A percentile compares a stretch with the other conserved stretches of the same genome.
These are phyloP conservation scores for Ustilago hordei DNA, from an alignment of 1,284 basidiomycete species.

Conservation along the genomic window DNA sequence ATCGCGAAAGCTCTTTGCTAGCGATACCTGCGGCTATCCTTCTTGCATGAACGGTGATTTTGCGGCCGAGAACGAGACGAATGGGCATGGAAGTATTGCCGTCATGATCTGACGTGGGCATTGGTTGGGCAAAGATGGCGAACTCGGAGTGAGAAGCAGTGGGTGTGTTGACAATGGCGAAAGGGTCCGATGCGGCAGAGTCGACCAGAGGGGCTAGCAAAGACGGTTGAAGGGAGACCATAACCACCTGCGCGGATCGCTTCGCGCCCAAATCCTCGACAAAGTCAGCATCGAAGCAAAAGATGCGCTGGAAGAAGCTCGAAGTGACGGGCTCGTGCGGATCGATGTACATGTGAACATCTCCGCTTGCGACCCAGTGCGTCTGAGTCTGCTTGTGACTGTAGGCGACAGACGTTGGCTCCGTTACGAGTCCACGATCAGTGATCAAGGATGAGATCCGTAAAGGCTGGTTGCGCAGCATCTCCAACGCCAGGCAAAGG, in stretches of 20 bases:
- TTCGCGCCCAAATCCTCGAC: slow-evolving; percentile 23
- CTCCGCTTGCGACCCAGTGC: slow-evolving; percentile 42
- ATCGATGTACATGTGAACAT: slow-evolving; percentile 54
- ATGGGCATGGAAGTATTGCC: slow-evolving; percentile 13
- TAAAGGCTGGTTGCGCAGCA: slow-evolving; percentile 64
- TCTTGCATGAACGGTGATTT: slow-evolving; percentile 16
- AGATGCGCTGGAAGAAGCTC: slow-evolving; percentile 59
- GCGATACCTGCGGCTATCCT: not conserved
- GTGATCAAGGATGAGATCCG: slow-evolving; percentile 28
- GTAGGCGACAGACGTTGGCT: not conserved
- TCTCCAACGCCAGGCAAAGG: slow-evolving; percentile 64
- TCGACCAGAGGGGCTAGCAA: slow-evolving; percentile 12
- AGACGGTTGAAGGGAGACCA: slow-evolving; percentile 14
- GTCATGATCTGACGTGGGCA: not conserved
- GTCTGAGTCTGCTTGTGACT: slow-evolving; percentile 12
- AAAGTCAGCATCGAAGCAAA: slow-evolving; percentile 53
- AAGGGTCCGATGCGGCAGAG: slow-evolving; percentile 20
- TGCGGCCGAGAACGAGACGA: slow-evolving; percentile 42
- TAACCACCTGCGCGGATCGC: slow-evolving; percentile 32
- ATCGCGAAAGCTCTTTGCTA: slow-evolving; percentile 27
- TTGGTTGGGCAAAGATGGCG: slow-evolving; percentile 41
- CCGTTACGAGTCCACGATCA: not conserved
- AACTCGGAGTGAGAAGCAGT: slow-evolving; percentile 37
- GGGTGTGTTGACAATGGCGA: slow-evolving; percentile 10
- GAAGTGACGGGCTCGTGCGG: slow-evolving; percentile 44